Conservation (phyloP, 129 eudicot species). For the Arctium minus region DNA sequence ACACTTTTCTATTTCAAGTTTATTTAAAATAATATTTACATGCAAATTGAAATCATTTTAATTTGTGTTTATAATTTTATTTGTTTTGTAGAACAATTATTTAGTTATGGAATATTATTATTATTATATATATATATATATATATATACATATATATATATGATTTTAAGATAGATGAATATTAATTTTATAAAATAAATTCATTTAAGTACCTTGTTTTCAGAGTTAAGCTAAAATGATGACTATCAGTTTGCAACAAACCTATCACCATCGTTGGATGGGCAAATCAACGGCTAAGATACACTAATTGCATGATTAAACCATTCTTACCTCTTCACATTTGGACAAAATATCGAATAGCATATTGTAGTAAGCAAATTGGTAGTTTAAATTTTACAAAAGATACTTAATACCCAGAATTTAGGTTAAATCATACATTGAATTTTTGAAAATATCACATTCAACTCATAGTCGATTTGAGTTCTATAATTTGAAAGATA, state of each 20-base stretch:
- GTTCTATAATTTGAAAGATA: not conserved
- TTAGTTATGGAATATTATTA: too few relatives aligned
- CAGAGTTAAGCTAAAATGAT: not conserved
- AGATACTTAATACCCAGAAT: not conserved
- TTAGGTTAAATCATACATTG: not conserved
- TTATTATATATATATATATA: too few relatives aligned
- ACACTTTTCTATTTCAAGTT: not conserved
- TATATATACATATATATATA: too few relatives aligned
- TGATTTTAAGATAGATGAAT: too few relatives aligned
- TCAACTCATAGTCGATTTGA: not conserved
- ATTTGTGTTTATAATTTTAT: too few relatives aligned
- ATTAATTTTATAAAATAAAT: too few relatives aligned
- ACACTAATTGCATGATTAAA: not conserved
- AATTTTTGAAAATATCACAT: too few relatives aligned
- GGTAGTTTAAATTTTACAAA: not conserved
- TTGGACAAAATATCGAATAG: not conserved
- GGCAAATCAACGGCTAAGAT: not conserved
- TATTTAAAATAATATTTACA: not conserved
- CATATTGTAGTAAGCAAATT: not conserved
- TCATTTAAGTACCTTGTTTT: not conserved
- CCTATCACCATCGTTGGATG: too few relatives aligned
- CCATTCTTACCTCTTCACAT: too few relatives aligned
- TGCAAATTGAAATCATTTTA: not conserved
- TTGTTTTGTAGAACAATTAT: not conserved
- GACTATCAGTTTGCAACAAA: too few relatives aligned